These are phyloP conservation scores for Thielaviopsis populi DNA, from an alignment of 2,329 filamentous ascomycete species.

Conservation along the genomic window DNA sequence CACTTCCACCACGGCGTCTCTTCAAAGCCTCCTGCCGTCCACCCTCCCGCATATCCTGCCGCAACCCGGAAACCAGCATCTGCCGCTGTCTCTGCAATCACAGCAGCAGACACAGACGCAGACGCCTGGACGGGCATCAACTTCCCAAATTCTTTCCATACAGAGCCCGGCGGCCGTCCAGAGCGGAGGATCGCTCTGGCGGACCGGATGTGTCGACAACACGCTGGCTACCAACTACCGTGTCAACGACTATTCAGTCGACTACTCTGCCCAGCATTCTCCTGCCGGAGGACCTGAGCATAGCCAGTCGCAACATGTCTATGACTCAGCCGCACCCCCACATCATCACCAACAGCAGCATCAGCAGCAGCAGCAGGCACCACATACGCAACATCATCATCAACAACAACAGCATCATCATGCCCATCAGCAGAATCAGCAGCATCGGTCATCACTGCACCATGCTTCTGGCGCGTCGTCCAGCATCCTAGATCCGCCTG, in stretches of 20 bases:
- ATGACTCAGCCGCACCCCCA: conserved; percentile 33
- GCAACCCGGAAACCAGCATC: conserved; percentile 10
- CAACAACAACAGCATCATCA: conserved; percentile 16
- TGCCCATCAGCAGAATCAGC: conserved; percentile 18
- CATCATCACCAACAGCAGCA: conserved; percentile 25
- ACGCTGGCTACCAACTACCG: conserved; percentile 63
- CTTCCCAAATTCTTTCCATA: conserved; percentile 42
- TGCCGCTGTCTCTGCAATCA: conserved; percentile 23
- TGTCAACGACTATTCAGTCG: conserved; percentile 59
- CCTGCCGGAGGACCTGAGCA: conserved; percentile 43
- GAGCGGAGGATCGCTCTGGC: conserved; percentile 57
- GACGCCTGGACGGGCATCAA: conserved; percentile 38
- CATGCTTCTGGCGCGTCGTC: conserved; percentile 28
- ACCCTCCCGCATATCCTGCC: neutral
- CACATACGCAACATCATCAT: conserved; percentile 21
- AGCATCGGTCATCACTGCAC: conserved; percentile 25
- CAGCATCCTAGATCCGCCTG: conserved; percentile 32
- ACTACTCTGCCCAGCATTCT: conserved; percentile 54
- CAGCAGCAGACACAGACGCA: conserved; percentile 20
- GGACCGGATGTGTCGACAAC: conserved; percentile 56
- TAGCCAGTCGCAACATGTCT: conserved; percentile 46
- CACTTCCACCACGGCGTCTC: conserved; percentile 8
- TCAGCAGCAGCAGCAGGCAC: conserved; percentile 21
- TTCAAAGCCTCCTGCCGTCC: conserved; percentile 6
- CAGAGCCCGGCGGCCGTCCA: conserved; percentile 54